Conservation (phyloP, 2,329 filamentous ascomycete genomes). For the Apiospora marii region DNA sequence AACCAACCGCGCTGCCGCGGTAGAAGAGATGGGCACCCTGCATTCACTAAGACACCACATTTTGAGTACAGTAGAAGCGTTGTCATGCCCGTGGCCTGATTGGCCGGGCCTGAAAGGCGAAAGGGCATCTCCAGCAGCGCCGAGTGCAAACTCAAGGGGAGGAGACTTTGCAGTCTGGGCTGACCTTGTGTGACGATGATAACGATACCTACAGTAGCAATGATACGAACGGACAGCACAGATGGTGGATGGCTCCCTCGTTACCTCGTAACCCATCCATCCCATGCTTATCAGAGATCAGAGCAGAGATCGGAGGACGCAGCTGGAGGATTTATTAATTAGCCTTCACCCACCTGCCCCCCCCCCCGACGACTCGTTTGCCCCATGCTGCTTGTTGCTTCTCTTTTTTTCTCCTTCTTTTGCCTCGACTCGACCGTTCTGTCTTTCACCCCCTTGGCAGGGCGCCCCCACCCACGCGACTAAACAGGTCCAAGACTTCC, state of each 20-base stretch:
- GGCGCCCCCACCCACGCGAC: neutral
- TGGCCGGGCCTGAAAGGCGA: neutral
- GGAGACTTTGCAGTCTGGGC: no score
- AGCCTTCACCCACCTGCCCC: neutral
- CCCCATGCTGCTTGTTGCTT: neutral
- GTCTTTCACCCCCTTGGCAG: neutral
- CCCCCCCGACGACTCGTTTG: neutral
- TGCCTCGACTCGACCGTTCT: neutral
- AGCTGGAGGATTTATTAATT: neutral
- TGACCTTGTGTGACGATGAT: no score
- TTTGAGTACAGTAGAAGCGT: neutral
- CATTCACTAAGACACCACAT: neutral
- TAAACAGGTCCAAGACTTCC: neutral
- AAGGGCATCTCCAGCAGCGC: neutral
- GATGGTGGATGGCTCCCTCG: no score
- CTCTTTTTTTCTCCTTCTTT: neutral
- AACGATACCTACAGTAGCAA: no score
- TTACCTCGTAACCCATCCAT: no score
- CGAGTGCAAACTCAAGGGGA: no score
- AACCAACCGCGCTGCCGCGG: no score
- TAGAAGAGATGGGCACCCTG: neutral
- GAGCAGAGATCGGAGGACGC: no score
- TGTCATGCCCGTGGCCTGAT: neutral
- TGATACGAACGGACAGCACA: no score
- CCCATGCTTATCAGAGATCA: no score